Conservation (phyloP, 768 basidiomycete genomes). For the Boletus pseudopeckii region DNA sequence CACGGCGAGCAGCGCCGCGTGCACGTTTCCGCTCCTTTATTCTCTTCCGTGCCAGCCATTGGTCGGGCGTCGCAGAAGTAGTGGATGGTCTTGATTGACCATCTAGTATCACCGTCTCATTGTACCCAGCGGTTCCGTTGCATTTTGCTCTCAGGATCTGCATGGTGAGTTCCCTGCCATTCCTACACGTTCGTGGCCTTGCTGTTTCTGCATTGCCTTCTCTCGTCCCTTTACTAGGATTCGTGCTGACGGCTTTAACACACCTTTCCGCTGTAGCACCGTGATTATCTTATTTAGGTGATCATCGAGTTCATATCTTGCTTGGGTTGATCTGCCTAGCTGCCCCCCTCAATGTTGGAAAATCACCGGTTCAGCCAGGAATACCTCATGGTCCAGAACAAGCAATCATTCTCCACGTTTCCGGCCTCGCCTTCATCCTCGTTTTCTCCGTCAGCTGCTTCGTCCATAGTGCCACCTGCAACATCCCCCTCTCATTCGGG, state of each 20-base stretch:
- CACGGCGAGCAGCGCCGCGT: conserved; percentile 19
- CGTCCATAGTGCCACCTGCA: conserved; percentile 40
- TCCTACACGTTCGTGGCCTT: conserved; percentile 23
- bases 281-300: conserved; percentile 28
- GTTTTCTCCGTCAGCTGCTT: conserved; percentile 41
- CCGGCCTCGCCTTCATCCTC: conserved; percentile 42
- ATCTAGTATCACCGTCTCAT: conserved; percentile 6
- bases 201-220: conserved; percentile 24
- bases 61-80: conserved; percentile 5
- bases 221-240: conserved; percentile 6
- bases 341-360: conserved; percentile 12
- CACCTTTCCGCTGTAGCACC: conserved; percentile 24
- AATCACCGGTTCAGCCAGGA: conserved; percentile 20
- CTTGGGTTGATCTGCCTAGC: conserved; percentile 20
- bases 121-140: conserved; percentile 3
- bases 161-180: conserved; percentile 23
- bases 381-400: conserved; percentile 33
- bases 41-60: conserved; percentile 2
- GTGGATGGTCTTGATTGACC: conserved; percentile 29
- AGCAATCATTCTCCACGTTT: conserved; percentile 39
- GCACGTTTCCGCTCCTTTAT: conserved; percentile 15
- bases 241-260: conserved; percentile 13
- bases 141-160: conserved; percentile 16
- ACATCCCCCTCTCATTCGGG: conserved; percentile 38
- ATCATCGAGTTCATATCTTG: conserved; percentile 29